Evolutionary conservation across 192 early-diverging fungal genomes (phyloP), one percentile per base, ranked within the genome.

Genomic region (Coemansia sp.): DNA sequence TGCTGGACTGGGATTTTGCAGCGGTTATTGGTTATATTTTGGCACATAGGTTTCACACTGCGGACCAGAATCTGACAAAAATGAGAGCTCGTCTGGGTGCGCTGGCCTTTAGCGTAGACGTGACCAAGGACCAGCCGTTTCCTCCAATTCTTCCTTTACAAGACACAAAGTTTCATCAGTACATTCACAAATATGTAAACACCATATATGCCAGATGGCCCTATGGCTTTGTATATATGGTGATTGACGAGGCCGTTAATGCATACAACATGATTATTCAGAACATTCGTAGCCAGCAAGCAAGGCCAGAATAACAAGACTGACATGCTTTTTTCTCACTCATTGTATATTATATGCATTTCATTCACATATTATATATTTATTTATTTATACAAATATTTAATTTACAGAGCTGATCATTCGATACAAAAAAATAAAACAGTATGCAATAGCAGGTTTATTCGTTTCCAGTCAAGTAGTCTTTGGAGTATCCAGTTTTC

Each of bases 1-100:
- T 80, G 28, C 48, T 80, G 32, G 77, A 80, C 54, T 75, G 72
- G 72, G 73, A 80, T 18, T 64, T 80, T 68, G 77, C 77, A n/a
- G 72, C 77, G n/a, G 77, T 71, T 14, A 48, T 80, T 34, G 77
- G 77, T 0, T 67, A 72, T 34, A 20, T 71, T 51, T 58, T 80
- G 33, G 77, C 77, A 20, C 55, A 74, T 8, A 31, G 69, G 7
- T 80, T 62, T 18, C 63, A 72, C 48, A 58, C 67, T 17, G 60
- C 45, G 0, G 56, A 80, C 31, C 32, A 40, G 17, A 25, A 38
- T 1, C 51, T 20, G 28, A 69, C 77, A 17, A 42, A 32, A 10
- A 69, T 66, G 77, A 68, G 72, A 8, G 77, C 72, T 17, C 58
- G 33, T 48, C 55, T 80, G 6, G 69, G 69, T 11, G 72, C 77